phyloP scores from a whole-genome alignment of 1,284 basidiomycete species.

The Microbotryum silenes-acaulis region DNA sequence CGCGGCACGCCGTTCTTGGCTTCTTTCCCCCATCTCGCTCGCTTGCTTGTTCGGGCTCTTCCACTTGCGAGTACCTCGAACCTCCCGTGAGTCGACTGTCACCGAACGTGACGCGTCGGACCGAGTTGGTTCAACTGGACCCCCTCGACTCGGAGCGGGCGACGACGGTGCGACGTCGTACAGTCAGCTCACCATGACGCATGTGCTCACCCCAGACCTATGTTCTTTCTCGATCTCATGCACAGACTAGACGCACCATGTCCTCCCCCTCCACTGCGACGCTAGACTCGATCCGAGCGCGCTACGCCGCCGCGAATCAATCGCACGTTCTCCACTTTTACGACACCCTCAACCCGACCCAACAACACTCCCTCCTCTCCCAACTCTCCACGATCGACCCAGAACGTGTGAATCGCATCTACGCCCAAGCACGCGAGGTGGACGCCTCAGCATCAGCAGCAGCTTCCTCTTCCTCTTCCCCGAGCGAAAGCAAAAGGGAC shows the following conservation, averaged over 20 bases:
- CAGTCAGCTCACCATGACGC: no score
- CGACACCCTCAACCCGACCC: conserved; percentile 19
- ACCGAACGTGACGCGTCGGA: no score
- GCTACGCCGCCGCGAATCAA: conserved; percentile 8
- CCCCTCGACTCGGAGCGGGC: no score
- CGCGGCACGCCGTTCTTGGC: no score
- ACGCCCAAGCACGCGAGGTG: conserved; percentile 47
- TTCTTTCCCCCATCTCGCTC: no score
- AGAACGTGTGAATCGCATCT: conserved; percentile 82
- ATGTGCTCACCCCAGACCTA: background rate
- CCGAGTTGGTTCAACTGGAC: no score
- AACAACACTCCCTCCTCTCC: conserved; percentile 57
- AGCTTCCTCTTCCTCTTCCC: background rate
- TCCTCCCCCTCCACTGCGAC: conserved; percentile 6
- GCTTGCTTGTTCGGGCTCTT: no score
- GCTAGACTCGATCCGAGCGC: conserved; percentile 8
- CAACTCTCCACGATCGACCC: conserved; percentile 82
- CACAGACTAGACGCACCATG: conserved; percentile 1
- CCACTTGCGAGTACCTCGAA: no score
- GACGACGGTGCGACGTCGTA: no score
- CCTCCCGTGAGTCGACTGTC: no score
- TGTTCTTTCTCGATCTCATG: background rate
- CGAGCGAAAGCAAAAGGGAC: background rate
- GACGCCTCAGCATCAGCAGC: conserved; percentile 48
- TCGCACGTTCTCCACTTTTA: conserved; percentile 32